These are phyloP conservation scores for Bisporella sp. DNA, from an alignment of 2,329 filamentous ascomycete genomes.

Conservation along the genomic window DNA sequence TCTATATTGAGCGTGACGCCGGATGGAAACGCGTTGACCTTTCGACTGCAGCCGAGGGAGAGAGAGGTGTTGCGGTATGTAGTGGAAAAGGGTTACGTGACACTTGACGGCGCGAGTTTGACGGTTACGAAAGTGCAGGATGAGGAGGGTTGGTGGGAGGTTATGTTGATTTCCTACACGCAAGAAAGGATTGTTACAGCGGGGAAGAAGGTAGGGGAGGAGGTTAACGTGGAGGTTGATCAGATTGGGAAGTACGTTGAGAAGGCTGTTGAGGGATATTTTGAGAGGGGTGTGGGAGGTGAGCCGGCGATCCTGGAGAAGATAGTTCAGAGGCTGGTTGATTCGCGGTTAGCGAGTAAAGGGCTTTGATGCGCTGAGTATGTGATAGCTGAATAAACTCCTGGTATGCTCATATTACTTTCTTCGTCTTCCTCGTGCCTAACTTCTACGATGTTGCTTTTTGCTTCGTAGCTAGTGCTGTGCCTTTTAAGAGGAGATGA, in stretches of 20 bases:
- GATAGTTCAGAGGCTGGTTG: slow-evolving; percentile 68
- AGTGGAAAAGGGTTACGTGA: slow-evolving; percentile 93
- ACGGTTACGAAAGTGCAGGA: slow-evolving; percentile 87
- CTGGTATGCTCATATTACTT: too few relatives aligned
- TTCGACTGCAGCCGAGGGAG: slow-evolving; percentile 71
- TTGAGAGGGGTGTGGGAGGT: slow-evolving; percentile 48
- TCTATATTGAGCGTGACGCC: slow-evolving; percentile 63
- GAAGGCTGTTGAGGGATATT: slow-evolving; percentile 81
- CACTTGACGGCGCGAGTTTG: slow-evolving; percentile 88
- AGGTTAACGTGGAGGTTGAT: slow-evolving; percentile 31
- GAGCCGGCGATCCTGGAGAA: slow-evolving; percentile 57
- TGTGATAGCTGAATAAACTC: too few relatives aligned
- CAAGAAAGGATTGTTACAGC: slow-evolving; percentile 72
- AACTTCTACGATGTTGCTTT: too few relatives aligned
- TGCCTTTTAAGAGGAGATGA: too few relatives aligned
- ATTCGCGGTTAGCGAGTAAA: slow-evolving; percentile 47
- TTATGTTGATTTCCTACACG: slow-evolving; percentile 97
- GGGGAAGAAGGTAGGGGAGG: slow-evolving; percentile 28
- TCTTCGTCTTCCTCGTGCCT: too few relatives aligned
- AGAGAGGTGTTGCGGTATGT: slow-evolving; percentile 72
- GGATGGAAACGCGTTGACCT: slow-evolving; percentile 86
- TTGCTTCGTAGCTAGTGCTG: too few relatives aligned
- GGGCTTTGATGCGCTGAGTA: too few relatives aligned
- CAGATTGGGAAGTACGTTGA: slow-evolving; percentile 72
- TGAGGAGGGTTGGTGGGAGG: slow-evolving; percentile 75